Base-by-base conservation (phyloP, 163 green algal genomes). In the Prototheca wickerhamii region DNA sequence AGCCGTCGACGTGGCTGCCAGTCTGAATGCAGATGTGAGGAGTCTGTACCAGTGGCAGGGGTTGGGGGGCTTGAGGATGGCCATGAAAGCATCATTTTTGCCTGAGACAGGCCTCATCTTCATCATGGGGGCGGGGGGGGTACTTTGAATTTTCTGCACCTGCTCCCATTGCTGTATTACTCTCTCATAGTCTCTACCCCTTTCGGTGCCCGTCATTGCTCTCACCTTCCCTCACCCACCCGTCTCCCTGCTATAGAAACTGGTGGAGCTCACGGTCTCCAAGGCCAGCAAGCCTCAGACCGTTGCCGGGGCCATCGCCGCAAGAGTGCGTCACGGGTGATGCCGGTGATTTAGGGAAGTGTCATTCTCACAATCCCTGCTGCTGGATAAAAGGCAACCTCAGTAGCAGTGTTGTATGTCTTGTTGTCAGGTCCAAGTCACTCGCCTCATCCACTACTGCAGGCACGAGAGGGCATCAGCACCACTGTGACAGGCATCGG, bases 251-350 rank as follows among this genome's bases (percentile, higher is more conserved):
- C 15, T 6, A 20, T n/a, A n/a, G 25, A 15, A 44, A 17, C 10
- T 44, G 18, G 55, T 8, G 32, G 62, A 69, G 58, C 61, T 80
- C 40, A 74, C 59, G 4, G 69, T 70, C 2, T 68, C 57, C 30
- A 73, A 66, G 32, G 53, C 29, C 54, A 70, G 56, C 59, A 78
- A 78, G 42, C 61, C 62, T 1, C 51, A 57, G 40, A 34, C 71
- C 7, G 29, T 78, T 7, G 73, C 73, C 3, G 73, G 73, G 0
- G 70, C 70, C 12, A 78, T 80, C 33, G 68, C 70, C 21, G 73
- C 61, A 40, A 49, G 72, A 0, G 68, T 64, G 12, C 43, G 67
- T n/a, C n/a, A n/a, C n/a, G n/a, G n/a, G n/a, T n/a, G n/a, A n/a
- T n/a, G n/a, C n/a, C n/a, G n/a, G n/a, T n/a, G n/a, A n/a, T n/a